Conservation (phyloP, 1,284 basidiomycete genomes). For the Moniliophthora roreri region DNA sequence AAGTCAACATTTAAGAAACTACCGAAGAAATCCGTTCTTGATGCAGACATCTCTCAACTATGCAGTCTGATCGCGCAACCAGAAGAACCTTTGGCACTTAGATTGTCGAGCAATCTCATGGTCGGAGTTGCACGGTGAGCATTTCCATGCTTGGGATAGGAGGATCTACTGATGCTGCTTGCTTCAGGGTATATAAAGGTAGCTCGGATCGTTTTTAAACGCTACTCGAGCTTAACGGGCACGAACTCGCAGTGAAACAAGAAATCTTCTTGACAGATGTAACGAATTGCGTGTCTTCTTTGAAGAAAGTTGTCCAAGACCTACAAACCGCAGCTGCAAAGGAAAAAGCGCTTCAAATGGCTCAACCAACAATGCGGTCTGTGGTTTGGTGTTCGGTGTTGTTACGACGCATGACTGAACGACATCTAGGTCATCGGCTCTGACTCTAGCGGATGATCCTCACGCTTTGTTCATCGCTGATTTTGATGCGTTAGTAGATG, state of each 20-base stretch:
- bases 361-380: conserved; percentile 62
- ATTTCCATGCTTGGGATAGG: too few relatives aligned
- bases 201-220: background rate
- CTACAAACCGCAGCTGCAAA: conserved; percentile 42
- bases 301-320: conserved; percentile 75
- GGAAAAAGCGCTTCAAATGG: conserved; percentile 63
- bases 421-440: conserved; percentile 47
- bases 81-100: conserved; percentile 80
- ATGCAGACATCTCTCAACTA: conserved; percentile 76
- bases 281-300: conserved; percentile 67
- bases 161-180: conserved; percentile 17
- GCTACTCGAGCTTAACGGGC: background rate
- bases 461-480: conserved; percentile 53
- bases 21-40: conserved; percentile 75
- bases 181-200: conserved; percentile 72
- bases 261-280: conserved; percentile 80
- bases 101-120: conserved; percentile 84
- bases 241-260: conserved; percentile 62
- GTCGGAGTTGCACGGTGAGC: conserved; percentile 82
- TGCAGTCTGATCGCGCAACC: conserved; percentile 81
- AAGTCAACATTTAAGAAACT: conserved; percentile 83
- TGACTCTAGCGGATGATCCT: conserved; percentile 62
- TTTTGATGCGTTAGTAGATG: conserved; percentile 65
- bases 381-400: conserved; percentile 16
- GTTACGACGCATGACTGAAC: conserved; percentile 1